Evolutionary conservation across 192 early-diverging fungal species (phyloP), one percentile per base, ranked within the genome.

Genomic region (Pilaira anomala): DNA sequence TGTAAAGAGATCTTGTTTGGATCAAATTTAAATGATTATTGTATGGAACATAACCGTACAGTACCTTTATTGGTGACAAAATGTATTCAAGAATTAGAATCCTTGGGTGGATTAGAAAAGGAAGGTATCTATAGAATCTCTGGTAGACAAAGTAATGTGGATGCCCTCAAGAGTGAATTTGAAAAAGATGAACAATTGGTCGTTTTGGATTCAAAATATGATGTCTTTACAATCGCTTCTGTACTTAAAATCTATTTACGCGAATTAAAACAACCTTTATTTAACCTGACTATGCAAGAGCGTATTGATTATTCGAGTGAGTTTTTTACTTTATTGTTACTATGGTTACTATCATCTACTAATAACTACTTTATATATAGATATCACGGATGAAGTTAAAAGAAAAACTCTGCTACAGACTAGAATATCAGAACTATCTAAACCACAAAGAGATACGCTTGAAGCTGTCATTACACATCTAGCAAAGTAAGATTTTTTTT

Each of bases 231-330:
- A 0, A 74, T 89, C 16, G 79, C 83, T 0, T 79, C 76, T 2
- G 66, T 89, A 4, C 67, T 90, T 7, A 90, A 90, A 59, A 66
- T 83, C 21, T 90, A 86, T 66, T 68, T 90, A 4, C 66, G 88
- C 11, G 82, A 87, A 48, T 63, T 90, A 16, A 81, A 85, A 7
- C 69, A 80, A 14, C 87, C 87, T 26, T 52, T 89, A 21, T 81
- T 89, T 63, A 70, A 78, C 2, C 80, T 87, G 39, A 24, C 78
- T 8, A 44, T 80, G 12, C 74, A 76, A 2, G 83, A 84, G 8
- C 67, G 87, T 3, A 63, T 72, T 21, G 76, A 79, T 33, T 84
- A 86, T 60, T 76, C 84, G 14, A 62, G 69, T 69, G 66, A 51
- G 68, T 53, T 41, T 62, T 33, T 19, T 42, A 25, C 22, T 53